phyloP scores from a whole-genome alignment of 2,329 filamentous ascomycete species.

The Paecilomyces fulvus region DNA sequence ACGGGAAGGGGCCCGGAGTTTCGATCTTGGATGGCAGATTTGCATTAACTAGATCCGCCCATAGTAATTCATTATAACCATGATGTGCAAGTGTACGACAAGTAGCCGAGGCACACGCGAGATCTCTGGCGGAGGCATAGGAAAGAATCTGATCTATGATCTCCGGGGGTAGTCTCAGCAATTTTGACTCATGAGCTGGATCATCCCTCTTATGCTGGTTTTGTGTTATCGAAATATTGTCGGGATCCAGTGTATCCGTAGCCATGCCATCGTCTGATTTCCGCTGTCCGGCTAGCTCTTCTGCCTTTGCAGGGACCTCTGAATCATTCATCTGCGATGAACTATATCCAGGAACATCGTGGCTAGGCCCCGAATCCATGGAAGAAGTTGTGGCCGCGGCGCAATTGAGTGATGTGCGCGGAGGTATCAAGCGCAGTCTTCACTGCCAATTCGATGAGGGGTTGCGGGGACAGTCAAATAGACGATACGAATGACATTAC shows the following conservation, averaged over 20 bases:
- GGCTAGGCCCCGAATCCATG: not conserved
- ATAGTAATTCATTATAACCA: slow-evolving; percentile 59
- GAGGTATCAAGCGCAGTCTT: not conserved
- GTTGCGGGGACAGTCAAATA: not conserved
- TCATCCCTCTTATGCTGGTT: not conserved
- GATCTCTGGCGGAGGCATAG: slow-evolving; percentile 56
- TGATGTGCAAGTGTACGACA: slow-evolving; percentile 55
- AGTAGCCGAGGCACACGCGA: slow-evolving; percentile 51
- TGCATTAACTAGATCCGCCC: slow-evolving; percentile 61
- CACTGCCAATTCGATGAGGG: not conserved
- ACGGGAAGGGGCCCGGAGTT: slow-evolving; percentile 50
- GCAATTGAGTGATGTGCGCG: not conserved
- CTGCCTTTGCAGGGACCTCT: not conserved
- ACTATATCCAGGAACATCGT: not conserved
- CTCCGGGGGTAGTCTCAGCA: slow-evolving; percentile 58
- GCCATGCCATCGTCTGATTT: not conserved
- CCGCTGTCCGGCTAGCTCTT: not conserved
- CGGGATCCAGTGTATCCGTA: not conserved
- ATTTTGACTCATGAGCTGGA: not conserved
- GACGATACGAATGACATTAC: not conserved
- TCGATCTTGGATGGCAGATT: slow-evolving; percentile 54
- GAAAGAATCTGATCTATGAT: slow-evolving; percentile 64
- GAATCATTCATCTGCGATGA: not conserved
- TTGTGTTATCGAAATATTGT: not conserved
- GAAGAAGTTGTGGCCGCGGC: not conserved